A percentile compares a stretch with the other conserved stretches of the same genome.
These are phyloP conservation scores for cucumber (Cucumis sativus) DNA, from an alignment of 306 rosid species.

Conservation along the genomic window Cucumber_9930_V3 NC_026656.2:24381501-24382000, in stretches of 20 bases:
- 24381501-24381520: constrained; percentile 92
- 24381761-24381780: constrained; percentile 59
- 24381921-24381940: constrained; percentile 98
- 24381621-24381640: constrained; percentile 95
- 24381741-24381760: constrained; percentile 48
- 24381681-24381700: constrained; percentile 67
- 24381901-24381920: constrained; percentile 90
- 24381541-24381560: constrained; percentile 93
- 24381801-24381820: constrained; percentile 72
- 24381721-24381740: constrained; percentile 64
- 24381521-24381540: constrained; percentile 80
- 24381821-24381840: constrained; percentile 80
- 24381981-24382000: constrained; percentile 46
- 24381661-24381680: constrained; percentile 73
- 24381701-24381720: constrained; percentile 80
- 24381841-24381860: constrained; percentile 70
- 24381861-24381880: constrained; percentile 68
- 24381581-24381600: constrained; percentile 86
- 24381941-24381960: constrained; percentile 60
- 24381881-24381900: constrained; percentile 85
- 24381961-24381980: constrained; percentile 32
- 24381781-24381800: constrained; percentile 57
- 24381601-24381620: constrained; percentile 71
- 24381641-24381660: constrained; percentile 87
- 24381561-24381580: constrained; percentile 77